Conservation (phyloP, 805 yeast species). For the Saccharomyces mikatae region DNA sequence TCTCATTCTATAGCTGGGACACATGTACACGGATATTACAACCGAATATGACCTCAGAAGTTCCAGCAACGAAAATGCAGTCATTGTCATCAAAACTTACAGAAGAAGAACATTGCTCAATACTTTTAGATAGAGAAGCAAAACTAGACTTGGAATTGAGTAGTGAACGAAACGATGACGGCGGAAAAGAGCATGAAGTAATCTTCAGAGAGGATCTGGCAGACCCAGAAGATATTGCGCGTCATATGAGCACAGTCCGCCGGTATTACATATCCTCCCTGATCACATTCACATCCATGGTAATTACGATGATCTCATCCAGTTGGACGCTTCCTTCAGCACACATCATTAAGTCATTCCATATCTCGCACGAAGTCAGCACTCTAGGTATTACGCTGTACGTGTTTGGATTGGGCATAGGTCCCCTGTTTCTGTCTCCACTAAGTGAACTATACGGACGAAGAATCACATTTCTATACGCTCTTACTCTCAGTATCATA, state of each 20-base stretch:
- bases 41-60: background rate
- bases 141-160: background rate
- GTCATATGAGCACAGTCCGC: conserved; percentile 35
- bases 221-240: conserved; percentile 29
- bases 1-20: background rate
- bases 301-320: conserved; percentile 63
- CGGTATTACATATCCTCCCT: conserved; percentile 52
- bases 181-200: conserved; percentile 23
- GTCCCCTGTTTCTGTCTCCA: conserved; percentile 61
- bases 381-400: conserved; percentile 54
- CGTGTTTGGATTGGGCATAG: conserved; percentile 62
- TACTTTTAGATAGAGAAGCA: background rate
- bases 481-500: conserved; percentile 50
- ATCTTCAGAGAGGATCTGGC: conserved; percentile 16
- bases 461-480: conserved; percentile 47
- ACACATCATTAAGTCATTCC: conserved; percentile 40
- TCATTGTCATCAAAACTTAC: background rate
- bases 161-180: conserved; percentile 2
- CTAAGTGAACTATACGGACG: conserved; percentile 62
- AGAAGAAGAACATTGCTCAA: background rate
- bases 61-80: background rate
- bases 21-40: background rate
- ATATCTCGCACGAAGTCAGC: conserved; percentile 46
- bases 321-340: conserved; percentile 56
- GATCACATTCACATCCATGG: conserved; percentile 48